Evolutionary conservation across 2,329 filamentous ascomycete species (phyloP), one percentile per base, ranked within the genome.

Genomic region (Botryotinia globosa): DNA sequence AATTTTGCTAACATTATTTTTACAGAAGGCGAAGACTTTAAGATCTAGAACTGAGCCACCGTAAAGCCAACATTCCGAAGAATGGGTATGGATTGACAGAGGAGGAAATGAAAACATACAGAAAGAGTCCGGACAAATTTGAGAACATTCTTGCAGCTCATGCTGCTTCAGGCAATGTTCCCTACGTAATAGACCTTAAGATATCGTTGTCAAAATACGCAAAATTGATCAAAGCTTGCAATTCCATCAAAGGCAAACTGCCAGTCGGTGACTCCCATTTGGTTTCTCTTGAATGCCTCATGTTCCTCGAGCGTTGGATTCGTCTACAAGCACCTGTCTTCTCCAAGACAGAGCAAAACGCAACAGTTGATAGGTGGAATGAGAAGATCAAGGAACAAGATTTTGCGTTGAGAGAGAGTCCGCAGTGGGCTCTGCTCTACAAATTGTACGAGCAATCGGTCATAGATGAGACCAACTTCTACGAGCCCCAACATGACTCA

Each of bases 331-430:
- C 6, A 29, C 51, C 51, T 9, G n/a, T 4, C n/a, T 56, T 29
- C 51, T 29, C 3, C 16, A 16, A 29, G 3, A 3, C 6, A 56
- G 0, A 29, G 12, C 2, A 2, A 18, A 14, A 9, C 16, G 1
- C n/a, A 56, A 29, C n/a, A 16, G 3, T 25, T 29, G 14, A 56
- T 18, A 56, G 4, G n/a, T 56, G 51, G 51, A 29, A 8, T 18
- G n/a, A 56, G n/a, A 32, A 29, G 1, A 56, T 56, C n/a, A 29
- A 18, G 51, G 51, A 56, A 56, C n/a, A 56, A 56, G 14, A 29
- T 18, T 18, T 29, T 1, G 14, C 6, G 1, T 29, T 56, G 51
- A 56, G 51, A 56, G 51, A 29, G n/a, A 56, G 51, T 18, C 0
- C n/a, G n/a, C 14, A 56, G n/a, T 56, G 51, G 51, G 51, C n/a